Evolutionary conservation across 2,329 filamentous ascomycete genomes (phyloP).

Genomic region (Nakataea oryzae): DNA sequence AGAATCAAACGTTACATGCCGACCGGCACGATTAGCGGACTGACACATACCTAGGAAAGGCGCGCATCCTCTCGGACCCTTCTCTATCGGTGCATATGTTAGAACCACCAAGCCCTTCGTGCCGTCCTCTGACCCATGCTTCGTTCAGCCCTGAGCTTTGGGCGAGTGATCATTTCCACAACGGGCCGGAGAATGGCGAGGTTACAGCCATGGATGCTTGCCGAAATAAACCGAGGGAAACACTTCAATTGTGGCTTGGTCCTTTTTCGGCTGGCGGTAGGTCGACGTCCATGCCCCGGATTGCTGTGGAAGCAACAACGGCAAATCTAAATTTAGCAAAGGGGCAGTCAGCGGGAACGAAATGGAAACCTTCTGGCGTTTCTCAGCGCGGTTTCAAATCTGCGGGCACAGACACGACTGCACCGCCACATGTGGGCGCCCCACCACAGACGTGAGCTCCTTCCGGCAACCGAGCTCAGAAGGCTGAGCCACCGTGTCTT

Average conservation of each 20-base stretch:
- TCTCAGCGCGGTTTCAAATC: background rate
- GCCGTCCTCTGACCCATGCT: no score
- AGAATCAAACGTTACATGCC: background rate
- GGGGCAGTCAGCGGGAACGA: no score
- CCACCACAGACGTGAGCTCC: background rate
- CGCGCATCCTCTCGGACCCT: no score
- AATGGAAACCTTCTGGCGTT: background rate
- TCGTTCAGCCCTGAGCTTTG: no score
- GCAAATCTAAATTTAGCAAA: background rate
- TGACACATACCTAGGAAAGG: no score
- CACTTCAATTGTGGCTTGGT: background rate
- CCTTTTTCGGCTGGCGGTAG: background rate
- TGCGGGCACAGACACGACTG: background rate
- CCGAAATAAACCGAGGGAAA: no score
- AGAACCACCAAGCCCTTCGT: no score
- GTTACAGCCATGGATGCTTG: no score
- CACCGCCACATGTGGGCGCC: background rate
- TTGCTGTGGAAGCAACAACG: background rate
- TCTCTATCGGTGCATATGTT: no score
- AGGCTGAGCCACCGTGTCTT: background rate
- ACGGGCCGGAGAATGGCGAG: no score
- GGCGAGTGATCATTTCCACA: no score
- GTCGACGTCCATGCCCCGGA: background rate
- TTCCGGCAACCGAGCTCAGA: background rate
- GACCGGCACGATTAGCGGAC: no score